phyloP scores from a whole-genome alignment of 176 grass and related monocot genomes.

The Paspalum vaginatum region DNA sequence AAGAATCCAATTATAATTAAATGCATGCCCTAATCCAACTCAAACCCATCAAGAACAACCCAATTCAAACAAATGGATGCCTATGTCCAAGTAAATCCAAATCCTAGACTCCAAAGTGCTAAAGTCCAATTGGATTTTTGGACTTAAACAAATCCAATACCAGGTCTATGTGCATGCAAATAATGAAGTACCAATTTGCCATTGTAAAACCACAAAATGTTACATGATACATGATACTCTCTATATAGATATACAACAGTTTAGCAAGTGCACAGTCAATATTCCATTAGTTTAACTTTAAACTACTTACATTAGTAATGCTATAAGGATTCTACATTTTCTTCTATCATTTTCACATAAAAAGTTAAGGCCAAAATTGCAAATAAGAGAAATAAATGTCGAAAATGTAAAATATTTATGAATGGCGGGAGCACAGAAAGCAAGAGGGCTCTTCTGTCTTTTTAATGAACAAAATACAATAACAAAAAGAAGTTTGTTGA shows the following conservation, averaged over 20 bases:
- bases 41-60: too few relatives aligned
- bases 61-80: too few relatives aligned
- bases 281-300: not conserved
- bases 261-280: not conserved
- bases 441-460: not conserved
- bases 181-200: not conserved
- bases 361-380: not conserved
- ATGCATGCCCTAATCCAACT: too few relatives aligned
- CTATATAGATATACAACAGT: not conserved
- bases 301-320: not conserved
- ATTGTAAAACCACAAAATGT: slow-evolving; percentile 9
- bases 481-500: slow-evolving; percentile 28
- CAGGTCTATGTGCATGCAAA: not conserved
- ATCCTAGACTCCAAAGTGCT: too few relatives aligned
- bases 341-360: not conserved
- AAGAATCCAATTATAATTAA: too few relatives aligned
- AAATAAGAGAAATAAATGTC: not conserved
- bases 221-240: slow-evolving; percentile 13
- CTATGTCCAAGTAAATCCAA: too few relatives aligned
- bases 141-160: too few relatives aligned
- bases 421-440: not conserved
- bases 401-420: not conserved
- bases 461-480: not conserved
- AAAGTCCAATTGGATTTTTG: too few relatives aligned
- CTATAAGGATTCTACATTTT: not conserved